Percentiles rank a stretch among this genome's conserved stretches.
phyloP scores from a whole-genome alignment of 164 flowering plant species.

The Houttuynia cordata region DNA sequence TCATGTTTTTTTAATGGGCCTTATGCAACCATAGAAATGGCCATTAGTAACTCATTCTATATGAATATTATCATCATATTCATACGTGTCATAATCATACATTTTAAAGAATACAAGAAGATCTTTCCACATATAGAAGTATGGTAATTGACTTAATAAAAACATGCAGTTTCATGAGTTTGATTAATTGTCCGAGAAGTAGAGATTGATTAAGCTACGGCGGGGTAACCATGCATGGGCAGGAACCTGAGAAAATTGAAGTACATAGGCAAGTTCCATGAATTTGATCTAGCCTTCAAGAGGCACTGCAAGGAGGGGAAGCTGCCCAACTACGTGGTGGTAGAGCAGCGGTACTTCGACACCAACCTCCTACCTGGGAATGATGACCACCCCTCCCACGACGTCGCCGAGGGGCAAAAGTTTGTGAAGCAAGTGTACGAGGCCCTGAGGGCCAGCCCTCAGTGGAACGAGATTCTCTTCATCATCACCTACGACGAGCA shows the following conservation, averaged over 20 bases:
- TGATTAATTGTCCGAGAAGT: no score
- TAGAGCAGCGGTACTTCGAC: constrained; percentile 24
- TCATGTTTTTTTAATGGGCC: no score
- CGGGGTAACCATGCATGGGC: not conserved
- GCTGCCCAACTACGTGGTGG: no score
- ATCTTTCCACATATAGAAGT: no score
- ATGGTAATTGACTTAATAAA: no score
- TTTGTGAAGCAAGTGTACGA: constrained; percentile 28
- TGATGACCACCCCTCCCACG: constrained; percentile 30
- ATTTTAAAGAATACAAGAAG: no score
- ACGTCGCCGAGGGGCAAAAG: constrained; percentile 22
- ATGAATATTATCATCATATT: no score
- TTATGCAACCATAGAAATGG: no score
- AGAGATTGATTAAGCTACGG: not conserved
- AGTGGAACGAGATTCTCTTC: constrained; percentile 28
- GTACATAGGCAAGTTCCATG: constrained; percentile 18
- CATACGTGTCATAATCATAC: no score
- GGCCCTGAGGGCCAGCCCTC: constrained; percentile 24
- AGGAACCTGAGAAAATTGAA: constrained; percentile 26
- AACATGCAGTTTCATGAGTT: no score
- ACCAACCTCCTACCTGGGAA: constrained; percentile 17
- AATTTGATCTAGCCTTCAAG: constrained; percentile 22
- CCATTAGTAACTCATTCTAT: no score
- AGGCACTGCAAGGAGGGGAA: constrained; percentile 23
- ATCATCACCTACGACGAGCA: constrained; percentile 25